Conservation (phyloP, 2,329 filamentous ascomycete species). For the Ophiocordyceps camponoti-saundersi region DNA sequence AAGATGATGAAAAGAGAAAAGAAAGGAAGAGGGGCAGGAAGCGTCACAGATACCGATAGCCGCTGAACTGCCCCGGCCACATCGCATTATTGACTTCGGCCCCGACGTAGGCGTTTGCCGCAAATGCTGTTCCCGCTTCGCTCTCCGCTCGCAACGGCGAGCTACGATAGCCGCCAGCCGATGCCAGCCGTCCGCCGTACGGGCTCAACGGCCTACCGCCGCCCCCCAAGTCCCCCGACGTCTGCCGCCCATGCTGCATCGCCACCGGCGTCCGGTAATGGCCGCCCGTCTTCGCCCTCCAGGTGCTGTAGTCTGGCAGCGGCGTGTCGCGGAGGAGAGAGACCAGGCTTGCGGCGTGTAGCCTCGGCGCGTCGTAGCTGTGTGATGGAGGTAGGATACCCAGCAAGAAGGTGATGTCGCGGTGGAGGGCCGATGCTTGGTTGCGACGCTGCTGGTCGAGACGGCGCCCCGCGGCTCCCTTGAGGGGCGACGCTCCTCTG, state of each 20-base stretch:
- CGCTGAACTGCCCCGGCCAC: conserved; percentile 20
- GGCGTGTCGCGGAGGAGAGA: conserved; percentile 52
- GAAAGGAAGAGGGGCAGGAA: background rate
- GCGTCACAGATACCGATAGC: conserved; percentile 14
- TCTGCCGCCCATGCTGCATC: conserved; percentile 22
- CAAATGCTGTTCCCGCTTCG: conserved; percentile 7
- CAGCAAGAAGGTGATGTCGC: conserved; percentile 46
- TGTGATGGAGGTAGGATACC: conserved; percentile 60
- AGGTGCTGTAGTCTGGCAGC: conserved; percentile 42
- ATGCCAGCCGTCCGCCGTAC: conserved; percentile 22
- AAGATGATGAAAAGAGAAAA: background rate
- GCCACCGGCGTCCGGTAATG: conserved; percentile 17
- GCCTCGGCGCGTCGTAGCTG: conserved; percentile 52
- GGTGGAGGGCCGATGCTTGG: conserved; percentile 52
- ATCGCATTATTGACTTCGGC: conserved; percentile 10
- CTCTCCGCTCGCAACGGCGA: conserved; percentile 31
- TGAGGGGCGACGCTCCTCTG: conserved; percentile 82
- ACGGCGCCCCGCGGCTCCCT: conserved; percentile 73
- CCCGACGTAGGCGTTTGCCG: conserved; percentile 12
- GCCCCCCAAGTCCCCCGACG: conserved; percentile 23
- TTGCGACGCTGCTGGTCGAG: conserved; percentile 60
- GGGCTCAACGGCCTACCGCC: conserved; percentile 28
- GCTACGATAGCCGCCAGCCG: conserved; percentile 29
- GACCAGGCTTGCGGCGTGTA: conserved; percentile 56
- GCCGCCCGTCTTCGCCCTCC: conserved; percentile 27